Conservation (phyloP, 306 rosid genomes). For the Adenanthera pavonina region DNA sequence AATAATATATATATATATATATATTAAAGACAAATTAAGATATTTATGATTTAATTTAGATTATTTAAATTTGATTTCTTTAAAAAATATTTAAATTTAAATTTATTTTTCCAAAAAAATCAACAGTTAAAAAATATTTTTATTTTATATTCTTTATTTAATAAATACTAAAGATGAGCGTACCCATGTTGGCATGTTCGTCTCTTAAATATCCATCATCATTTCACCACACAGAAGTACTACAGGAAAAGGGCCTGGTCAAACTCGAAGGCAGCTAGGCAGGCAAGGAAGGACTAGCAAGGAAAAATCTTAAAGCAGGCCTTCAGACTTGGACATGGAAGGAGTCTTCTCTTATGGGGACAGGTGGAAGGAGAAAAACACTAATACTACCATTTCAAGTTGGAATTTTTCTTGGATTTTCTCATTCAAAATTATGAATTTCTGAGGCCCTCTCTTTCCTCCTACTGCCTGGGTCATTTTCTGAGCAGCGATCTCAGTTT, state of each 20-base stretch:
- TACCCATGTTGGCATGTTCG: too few relatives aligned
- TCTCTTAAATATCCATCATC: too few relatives aligned
- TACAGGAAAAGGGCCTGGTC: conserved; percentile 13
- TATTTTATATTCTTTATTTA: too few relatives aligned
- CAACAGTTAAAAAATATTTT: too few relatives aligned
- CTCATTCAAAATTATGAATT: neutral
- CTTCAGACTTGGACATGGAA: neutral
- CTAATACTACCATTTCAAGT: neutral
- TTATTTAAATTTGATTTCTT: too few relatives aligned
- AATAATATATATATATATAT: too few relatives aligned
- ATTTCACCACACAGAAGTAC: too few relatives aligned
- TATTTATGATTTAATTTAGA: too few relatives aligned
- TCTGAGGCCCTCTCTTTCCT: neutral
- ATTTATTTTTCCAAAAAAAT: too few relatives aligned
- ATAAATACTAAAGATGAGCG: too few relatives aligned
- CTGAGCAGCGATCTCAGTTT: conserved; percentile 22
- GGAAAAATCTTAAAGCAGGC: neutral
- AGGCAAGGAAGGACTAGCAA: neutral
- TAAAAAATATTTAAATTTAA: too few relatives aligned
- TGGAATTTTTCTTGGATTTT: neutral
- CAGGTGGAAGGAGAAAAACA: conserved; percentile 24
- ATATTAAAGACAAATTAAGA: too few relatives aligned
- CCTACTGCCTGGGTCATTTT: neutral
- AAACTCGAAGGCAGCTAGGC: neutral
- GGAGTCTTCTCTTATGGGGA: conserved; percentile 7